Evolutionary conservation across 2,329 filamentous ascomycete species (phyloP).

Genomic region (Grosmannia serpens): DNA sequence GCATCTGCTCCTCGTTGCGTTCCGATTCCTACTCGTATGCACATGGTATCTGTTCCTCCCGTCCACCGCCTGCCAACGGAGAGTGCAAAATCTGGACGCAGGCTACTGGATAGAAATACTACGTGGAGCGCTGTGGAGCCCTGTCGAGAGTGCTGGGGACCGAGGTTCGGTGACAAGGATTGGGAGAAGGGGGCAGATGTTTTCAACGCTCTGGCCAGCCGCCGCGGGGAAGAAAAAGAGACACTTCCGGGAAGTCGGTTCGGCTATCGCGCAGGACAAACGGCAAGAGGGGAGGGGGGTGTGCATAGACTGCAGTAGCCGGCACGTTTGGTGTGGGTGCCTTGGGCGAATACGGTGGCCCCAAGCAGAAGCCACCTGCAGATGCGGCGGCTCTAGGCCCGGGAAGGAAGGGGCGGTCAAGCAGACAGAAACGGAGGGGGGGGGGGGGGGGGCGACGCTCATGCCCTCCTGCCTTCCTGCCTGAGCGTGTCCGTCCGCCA

Average conservation of each 20-base stretch:
- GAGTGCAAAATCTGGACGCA: too few relatives aligned
- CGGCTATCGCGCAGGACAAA: background rate
- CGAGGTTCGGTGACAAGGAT: background rate
- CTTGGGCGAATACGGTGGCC: background rate
- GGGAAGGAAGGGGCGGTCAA: background rate
- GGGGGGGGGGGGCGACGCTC: background rate
- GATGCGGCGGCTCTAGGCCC: too few relatives aligned
- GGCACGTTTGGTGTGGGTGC: background rate
- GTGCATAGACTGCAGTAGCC: background rate
- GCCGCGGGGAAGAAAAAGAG: background rate
- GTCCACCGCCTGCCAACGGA: background rate
- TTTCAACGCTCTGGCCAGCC: background rate
- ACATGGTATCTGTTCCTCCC: too few relatives aligned
- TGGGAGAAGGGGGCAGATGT: background rate
- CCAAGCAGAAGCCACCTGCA: too few relatives aligned
- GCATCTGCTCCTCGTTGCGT: too few relatives aligned
- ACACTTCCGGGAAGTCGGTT: background rate
- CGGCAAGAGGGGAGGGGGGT: background rate
- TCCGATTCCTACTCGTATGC: too few relatives aligned
- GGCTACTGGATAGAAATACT: background rate
- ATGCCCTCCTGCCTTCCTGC: background rate
- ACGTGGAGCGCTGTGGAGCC: background rate
- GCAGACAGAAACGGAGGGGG: background rate
- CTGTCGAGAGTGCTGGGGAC: background rate
- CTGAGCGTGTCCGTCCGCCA: background rate